phyloP scores from a whole-genome alignment of 2,329 filamentous ascomycete species.

The Graphilbum ipis-grandicollis region DNA sequence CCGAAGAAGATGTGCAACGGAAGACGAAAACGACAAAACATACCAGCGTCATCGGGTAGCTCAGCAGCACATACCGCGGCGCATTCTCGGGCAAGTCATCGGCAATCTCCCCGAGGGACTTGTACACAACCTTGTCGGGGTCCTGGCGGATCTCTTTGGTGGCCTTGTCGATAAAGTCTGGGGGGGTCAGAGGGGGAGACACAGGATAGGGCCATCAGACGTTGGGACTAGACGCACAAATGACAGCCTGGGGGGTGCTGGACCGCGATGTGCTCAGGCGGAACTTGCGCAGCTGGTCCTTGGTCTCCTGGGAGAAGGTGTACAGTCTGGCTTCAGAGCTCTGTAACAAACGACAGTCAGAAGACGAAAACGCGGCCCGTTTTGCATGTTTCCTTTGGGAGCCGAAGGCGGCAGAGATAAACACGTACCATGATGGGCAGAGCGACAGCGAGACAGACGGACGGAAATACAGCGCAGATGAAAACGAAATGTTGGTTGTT shows the following conservation, averaged over 20 bases:
- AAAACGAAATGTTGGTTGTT: too few species aligned
- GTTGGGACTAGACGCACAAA: slow-evolving; percentile 47
- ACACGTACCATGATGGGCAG: too few species aligned
- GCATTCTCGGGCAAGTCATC: slow-evolving; percentile 88
- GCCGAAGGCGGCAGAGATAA: not conserved
- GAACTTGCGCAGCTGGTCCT: slow-evolving; percentile 84
- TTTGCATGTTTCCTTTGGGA: not conserved
- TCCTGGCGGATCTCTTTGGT: slow-evolving; percentile 79
- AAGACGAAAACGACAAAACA: slow-evolving; percentile 1
- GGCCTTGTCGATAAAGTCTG: slow-evolving; percentile 68
- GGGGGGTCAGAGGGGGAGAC: not conserved
- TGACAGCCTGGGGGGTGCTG: slow-evolving; percentile 74
- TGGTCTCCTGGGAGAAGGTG: slow-evolving; percentile 81
- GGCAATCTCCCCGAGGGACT: slow-evolving; percentile 58
- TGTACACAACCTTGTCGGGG: slow-evolving; percentile 62
- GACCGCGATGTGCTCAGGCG: slow-evolving; percentile 77
- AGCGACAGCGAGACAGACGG: too few species aligned
- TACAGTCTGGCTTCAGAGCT: slow-evolving; percentile 79
- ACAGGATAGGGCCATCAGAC: not conserved
- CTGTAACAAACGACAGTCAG: slow-evolving; percentile 12
- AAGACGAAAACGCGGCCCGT: too few species aligned
- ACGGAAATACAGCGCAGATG: too few species aligned
- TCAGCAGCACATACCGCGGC: slow-evolving; percentile 76
- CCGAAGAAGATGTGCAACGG: not conserved
- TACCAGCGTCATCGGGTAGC: slow-evolving; percentile 79